phyloP scores from a whole-genome alignment of 192 early-diverging fungal species.

The Lobosporangium transversale region DNA sequence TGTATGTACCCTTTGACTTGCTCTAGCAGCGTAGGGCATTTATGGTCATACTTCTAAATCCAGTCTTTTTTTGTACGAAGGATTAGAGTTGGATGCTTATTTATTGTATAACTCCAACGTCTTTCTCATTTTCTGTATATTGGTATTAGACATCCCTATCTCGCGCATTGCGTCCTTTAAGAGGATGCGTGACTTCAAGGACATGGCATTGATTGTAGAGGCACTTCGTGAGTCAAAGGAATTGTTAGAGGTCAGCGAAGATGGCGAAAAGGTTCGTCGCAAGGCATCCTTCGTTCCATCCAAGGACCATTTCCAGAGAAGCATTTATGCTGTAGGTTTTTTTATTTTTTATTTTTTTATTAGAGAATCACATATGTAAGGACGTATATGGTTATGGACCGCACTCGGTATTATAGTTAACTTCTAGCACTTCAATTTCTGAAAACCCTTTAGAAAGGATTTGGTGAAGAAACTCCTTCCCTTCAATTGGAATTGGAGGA shows the following conservation, averaged over 20 bases:
- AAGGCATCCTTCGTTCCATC: conserved; percentile 43
- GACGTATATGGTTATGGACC: too few species aligned
- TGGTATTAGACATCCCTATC: conserved; percentile 64
- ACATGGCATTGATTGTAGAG: conserved; percentile 56
- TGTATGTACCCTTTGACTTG: conserved; percentile 51
- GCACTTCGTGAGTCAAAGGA: conserved; percentile 63
- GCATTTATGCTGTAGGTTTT: conserved; percentile 66
- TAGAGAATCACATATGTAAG: too few species aligned
- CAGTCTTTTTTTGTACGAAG: background rate
- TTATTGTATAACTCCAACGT: too few species aligned
- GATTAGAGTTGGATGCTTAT: too few species aligned
- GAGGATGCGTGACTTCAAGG: conserved; percentile 62
- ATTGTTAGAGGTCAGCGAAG: conserved; percentile 64
- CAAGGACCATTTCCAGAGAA: conserved; percentile 52
- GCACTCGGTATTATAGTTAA: too few species aligned
- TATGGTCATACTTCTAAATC: too few species aligned
- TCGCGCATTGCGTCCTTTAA: conserved; percentile 63
- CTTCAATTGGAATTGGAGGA: conserved; percentile 57
- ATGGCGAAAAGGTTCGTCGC: conserved; percentile 59
- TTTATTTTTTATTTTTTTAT: too few species aligned
- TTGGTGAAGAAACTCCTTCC: conserved; percentile 41
- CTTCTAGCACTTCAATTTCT: background rate
- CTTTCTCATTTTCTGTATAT: too few species aligned
- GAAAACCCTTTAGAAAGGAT: conserved; percentile 47
- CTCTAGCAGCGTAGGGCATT: too few species aligned